phyloP scores from a whole-genome alignment of 805 yeast genomes.

The Ogataea parapolymorpha region DNA sequence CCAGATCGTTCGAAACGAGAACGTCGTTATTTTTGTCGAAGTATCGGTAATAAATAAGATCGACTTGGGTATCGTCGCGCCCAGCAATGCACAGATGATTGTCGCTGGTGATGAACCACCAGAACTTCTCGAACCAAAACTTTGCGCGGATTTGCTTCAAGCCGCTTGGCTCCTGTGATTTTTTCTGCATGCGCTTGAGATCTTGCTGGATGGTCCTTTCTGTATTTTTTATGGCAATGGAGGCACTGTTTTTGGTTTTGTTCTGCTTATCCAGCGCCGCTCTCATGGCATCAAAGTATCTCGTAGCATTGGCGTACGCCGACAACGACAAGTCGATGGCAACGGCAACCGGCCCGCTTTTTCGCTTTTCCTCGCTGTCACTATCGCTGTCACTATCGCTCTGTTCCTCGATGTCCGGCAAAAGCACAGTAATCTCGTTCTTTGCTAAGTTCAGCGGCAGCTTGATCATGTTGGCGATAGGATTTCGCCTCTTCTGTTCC shows the following conservation, averaged over 20 bases:
- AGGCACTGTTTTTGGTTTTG: constrained; percentile 75
- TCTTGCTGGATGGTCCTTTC: constrained; percentile 74
- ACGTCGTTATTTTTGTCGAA: constrained; percentile 67
- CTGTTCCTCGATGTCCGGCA: constrained; percentile 45
- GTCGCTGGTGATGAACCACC: constrained; percentile 91
- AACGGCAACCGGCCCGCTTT: constrained; percentile 40
- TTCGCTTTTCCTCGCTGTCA: constrained; percentile 23
- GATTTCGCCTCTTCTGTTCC: constrained; percentile 65
- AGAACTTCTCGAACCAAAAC: constrained; percentile 90
- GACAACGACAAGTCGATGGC: constrained; percentile 66
- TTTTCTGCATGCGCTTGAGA: constrained; percentile 57
- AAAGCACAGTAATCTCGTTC: constrained; percentile 56
- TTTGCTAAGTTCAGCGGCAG: constrained; percentile 68
- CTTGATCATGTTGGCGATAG: constrained; percentile 57
- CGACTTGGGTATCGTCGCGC: constrained; percentile 74
- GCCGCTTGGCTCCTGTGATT: constrained; percentile 45
- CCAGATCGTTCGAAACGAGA: constrained; percentile 70
- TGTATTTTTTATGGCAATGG: constrained; percentile 76
- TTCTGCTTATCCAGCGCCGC: constrained; percentile 72
- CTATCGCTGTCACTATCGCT: constrained; percentile 29
- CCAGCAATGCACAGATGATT: constrained; percentile 87
- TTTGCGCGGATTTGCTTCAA: constrained; percentile 65
- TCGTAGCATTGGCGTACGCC: constrained; percentile 85
- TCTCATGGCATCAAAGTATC: constrained; percentile 75
- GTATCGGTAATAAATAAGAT: constrained; percentile 74